These are phyloP conservation scores for Drosera spatulata DNA, from an alignment of 179 eudicot species.

Conservation along the genomic window DNA sequence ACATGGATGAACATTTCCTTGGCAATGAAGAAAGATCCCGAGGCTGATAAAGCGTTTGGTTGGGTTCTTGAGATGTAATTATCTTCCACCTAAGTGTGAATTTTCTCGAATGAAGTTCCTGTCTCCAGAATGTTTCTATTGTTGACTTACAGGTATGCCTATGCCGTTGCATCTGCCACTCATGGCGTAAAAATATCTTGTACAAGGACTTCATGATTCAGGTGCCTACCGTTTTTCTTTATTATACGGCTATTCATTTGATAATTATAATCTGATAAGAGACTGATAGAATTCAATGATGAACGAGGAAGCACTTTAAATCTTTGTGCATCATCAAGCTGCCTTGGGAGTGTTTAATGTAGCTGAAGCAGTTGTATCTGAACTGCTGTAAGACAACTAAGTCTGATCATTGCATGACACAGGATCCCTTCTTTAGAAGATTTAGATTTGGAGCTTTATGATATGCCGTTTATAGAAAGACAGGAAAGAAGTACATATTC, in stretches of 20 bases:
- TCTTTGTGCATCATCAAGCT: too few relatives aligned
- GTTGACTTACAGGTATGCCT: conserved; percentile 65
- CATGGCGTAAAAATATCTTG: conserved; percentile 88
- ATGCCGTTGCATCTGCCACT: conserved; percentile 89
- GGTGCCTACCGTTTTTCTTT: conserved; percentile 23
- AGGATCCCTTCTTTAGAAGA: too few relatives aligned
- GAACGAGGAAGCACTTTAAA: too few relatives aligned
- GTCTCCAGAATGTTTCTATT: neutral
- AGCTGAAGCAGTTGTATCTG: too few relatives aligned
- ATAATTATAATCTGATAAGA: too few relatives aligned
- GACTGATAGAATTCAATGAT: too few relatives aligned
- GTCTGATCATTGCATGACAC: too few relatives aligned
- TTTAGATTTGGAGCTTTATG: too few relatives aligned
- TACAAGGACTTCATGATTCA: conserved; percentile 98
- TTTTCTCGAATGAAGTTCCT: neutral
- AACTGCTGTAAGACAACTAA: too few relatives aligned
- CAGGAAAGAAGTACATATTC: neutral
- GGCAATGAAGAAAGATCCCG: conserved; percentile 93
- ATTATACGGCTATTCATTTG: too few relatives aligned
- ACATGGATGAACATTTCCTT: conserved; percentile 96
- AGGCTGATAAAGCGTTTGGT: conserved; percentile 89
- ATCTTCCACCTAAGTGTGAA: conserved; percentile 1
- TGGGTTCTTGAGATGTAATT: conserved; percentile 99
- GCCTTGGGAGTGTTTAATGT: too few relatives aligned
- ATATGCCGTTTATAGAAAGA: too few relatives aligned